Conservation (phyloP, 768 basidiomycete species). For the Mycena belliarum region DNA sequence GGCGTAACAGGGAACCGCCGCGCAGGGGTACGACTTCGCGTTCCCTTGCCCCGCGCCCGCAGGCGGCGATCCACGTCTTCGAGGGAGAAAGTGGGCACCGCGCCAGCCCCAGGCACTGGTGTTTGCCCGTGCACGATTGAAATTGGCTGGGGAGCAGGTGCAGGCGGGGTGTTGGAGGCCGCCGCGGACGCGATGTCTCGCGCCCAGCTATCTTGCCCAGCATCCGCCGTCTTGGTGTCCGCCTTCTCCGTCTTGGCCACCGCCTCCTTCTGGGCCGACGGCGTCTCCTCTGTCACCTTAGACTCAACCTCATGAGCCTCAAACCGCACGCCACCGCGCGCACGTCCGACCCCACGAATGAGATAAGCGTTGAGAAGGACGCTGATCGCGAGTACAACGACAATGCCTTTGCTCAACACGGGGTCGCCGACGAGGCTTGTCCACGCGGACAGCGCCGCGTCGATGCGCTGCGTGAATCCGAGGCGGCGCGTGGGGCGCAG, state of each 20-base stretch:
- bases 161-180: background rate
- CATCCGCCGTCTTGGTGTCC: background rate
- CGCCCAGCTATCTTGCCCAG: slow-evolving; percentile 18
- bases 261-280: too few species aligned
- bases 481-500: slow-evolving; percentile 5
- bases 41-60: slow-evolving; percentile 32
- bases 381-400: slow-evolving; percentile 80
- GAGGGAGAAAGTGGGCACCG: slow-evolving; percentile 47
- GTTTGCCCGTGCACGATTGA: slow-evolving; percentile 16
- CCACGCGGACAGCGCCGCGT: slow-evolving; percentile 48
- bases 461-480: background rate
- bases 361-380: slow-evolving; percentile 92
- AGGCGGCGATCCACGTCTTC: slow-evolving; percentile 57
- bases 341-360: slow-evolving; percentile 73
- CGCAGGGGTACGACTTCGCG: slow-evolving; percentile 5
- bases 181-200: slow-evolving; percentile 10
- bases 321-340: slow-evolving; percentile 22
- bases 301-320: slow-evolving; percentile 21
- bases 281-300: slow-evolving; percentile 11
- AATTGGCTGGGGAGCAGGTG: too few species aligned
- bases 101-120: slow-evolving; percentile 7
- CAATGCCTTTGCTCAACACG: slow-evolving; percentile 92
- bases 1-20: background rate
- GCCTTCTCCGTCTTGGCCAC: background rate
- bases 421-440: slow-evolving; percentile 92